Conservation (phyloP, 2,329 filamentous ascomycete species). For the Parasarocladium wereldwijsianum region DNA sequence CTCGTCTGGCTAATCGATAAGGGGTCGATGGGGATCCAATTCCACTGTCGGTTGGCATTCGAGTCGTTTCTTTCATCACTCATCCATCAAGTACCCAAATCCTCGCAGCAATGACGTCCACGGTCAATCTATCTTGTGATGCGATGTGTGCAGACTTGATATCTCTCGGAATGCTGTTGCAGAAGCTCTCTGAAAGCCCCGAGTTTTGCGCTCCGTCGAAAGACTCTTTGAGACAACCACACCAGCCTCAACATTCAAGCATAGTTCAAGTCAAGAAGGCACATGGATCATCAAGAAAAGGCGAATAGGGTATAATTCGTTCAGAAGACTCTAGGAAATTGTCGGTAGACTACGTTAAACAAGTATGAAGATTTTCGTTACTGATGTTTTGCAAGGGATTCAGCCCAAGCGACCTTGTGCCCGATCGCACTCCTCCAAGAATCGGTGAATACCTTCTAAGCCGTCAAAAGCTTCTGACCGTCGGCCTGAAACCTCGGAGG, state of each 20-base stretch:
- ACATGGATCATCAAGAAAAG: slow-evolving; percentile 4
- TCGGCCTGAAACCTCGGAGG: slow-evolving; percentile 26
- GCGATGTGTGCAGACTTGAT: slow-evolving; percentile 18
- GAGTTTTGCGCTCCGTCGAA: too few species aligned
- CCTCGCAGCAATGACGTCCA: not conserved
- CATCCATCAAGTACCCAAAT: too few species aligned
- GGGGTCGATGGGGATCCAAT: too few species aligned
- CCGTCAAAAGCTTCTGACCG: slow-evolving; percentile 36
- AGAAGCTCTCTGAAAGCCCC: too few species aligned
- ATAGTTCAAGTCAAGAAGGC: not conserved
- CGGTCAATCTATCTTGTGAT: slow-evolving; percentile 12
- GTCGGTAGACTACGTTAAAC: slow-evolving; percentile 6
- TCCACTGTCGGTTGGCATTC: too few species aligned
- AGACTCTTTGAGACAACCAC: too few species aligned
- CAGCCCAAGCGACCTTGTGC: slow-evolving; percentile 18
- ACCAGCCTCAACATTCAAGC: too few species aligned
- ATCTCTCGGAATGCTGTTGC: slow-evolving; percentile 21
- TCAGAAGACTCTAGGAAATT: slow-evolving; percentile 10
- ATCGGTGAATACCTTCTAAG: slow-evolving; percentile 41
- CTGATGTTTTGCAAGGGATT: slow-evolving; percentile 1
- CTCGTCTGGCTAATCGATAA: too few species aligned
- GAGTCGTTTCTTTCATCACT: too few species aligned
- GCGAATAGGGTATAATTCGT: not conserved
- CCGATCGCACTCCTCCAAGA: slow-evolving; percentile 42
- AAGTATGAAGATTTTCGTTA: slow-evolving; percentile 1